Evolutionary conservation across 169 alveolate species (phyloP).

Genomic region (Condylostoma magnum): DNA sequence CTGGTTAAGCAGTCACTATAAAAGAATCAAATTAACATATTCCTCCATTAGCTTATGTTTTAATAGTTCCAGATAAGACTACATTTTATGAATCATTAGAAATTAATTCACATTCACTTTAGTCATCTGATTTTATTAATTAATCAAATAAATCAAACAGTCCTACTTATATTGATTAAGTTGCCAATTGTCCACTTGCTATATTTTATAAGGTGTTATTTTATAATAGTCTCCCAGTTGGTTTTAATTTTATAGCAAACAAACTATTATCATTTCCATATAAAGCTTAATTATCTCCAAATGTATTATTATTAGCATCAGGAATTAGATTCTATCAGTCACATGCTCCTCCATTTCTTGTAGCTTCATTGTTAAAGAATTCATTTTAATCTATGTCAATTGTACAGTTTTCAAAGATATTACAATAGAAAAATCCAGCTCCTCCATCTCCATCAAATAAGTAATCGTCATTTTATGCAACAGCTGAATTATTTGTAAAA

Average conservation of each 20-base stretch:
- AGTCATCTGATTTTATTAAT: not conserved
- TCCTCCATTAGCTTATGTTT: not conserved
- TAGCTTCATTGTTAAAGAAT: not conserved
- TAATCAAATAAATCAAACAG: not conserved
- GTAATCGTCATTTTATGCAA: not conserved
- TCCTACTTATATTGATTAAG: not conserved
- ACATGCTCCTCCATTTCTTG: conserved; percentile 14
- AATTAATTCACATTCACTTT: not conserved
- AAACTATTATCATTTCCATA: conserved; percentile 7
- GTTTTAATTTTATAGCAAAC: not conserved
- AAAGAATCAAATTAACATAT: not conserved
- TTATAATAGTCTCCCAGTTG: not conserved
- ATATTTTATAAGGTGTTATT: not conserved
- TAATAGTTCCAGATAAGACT: not conserved
- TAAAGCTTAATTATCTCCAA: not conserved
- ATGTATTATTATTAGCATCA: not conserved
- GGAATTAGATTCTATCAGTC: not conserved
- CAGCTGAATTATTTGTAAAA: conserved; percentile 7
- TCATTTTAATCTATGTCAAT: not conserved
- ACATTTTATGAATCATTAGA: not conserved
- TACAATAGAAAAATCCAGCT: not conserved
- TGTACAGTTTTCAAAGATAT: not conserved
- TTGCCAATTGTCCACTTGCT: not conserved
- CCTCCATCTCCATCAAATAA: not conserved
- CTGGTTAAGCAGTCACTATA: conserved; percentile 7